Conservation (phyloP, 2,329 filamentous ascomycete species). For the Hypoxylon sp. region DNA sequence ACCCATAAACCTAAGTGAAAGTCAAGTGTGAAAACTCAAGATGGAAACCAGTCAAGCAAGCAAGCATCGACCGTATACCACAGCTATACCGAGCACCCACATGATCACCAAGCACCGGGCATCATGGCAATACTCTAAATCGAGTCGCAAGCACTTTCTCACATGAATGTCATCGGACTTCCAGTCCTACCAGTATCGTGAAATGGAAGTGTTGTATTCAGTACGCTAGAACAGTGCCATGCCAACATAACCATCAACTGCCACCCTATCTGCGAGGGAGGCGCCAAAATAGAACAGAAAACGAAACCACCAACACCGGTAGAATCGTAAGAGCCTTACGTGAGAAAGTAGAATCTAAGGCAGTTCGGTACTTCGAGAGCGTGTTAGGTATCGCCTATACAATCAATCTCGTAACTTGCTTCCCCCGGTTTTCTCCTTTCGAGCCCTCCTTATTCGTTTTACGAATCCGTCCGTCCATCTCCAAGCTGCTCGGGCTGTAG, state of each 20-base stretch:
- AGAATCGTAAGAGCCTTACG: slow-evolving; percentile 13
- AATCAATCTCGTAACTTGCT: slow-evolving; percentile 25
- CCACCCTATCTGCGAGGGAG: too few relatives aligned
- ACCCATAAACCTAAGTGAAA: too few relatives aligned
- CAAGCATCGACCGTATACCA: too few relatives aligned
- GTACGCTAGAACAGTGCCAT: neutral
- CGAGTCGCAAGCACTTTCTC: too few relatives aligned
- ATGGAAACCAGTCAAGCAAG: too few relatives aligned
- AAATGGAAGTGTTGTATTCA: neutral
- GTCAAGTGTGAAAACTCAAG: too few relatives aligned
- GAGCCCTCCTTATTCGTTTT: slow-evolving; percentile 11
- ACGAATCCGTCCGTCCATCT: slow-evolving; percentile 13
- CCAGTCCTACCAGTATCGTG: neutral
- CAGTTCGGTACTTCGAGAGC: slow-evolving; percentile 20
- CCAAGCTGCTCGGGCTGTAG: neutral
- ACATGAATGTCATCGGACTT: neutral
- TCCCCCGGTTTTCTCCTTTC: neutral
- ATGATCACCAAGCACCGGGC: too few relatives aligned
- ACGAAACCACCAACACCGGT: slow-evolving; percentile 14
- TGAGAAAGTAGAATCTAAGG: slow-evolving; percentile 25
- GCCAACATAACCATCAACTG: neutral
- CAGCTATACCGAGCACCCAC: too few relatives aligned
- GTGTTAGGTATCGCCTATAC: slow-evolving; percentile 22
- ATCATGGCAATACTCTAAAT: too few relatives aligned
- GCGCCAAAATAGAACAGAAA: neutral